A percentile compares a stretch with the other conserved stretches of the same genome.
Evolutionary conservation across 139 green algal genomes (phyloP).

Genomic region (Chlamydomonas sp.): DNA sequence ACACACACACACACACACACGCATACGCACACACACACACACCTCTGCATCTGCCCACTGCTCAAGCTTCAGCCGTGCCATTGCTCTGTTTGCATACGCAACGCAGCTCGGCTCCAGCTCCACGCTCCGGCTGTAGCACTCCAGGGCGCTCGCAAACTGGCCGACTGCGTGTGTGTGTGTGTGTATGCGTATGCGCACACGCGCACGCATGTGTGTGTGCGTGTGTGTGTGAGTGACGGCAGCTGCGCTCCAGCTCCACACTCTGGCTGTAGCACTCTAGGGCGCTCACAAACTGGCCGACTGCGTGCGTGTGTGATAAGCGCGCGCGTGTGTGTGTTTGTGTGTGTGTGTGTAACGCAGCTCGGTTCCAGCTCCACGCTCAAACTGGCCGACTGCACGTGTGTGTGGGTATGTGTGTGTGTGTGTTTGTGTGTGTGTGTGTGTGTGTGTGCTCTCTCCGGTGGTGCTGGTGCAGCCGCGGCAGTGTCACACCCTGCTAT

Average conservation of each 20-base stretch:
- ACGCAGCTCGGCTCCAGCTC: slow-evolving; percentile 35
- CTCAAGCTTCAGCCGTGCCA: slow-evolving; percentile 50
- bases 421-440: too few relatives aligned
- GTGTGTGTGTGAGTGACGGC: slow-evolving; percentile 1
- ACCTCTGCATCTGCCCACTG: slow-evolving; percentile 5
- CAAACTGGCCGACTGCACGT: slow-evolving; percentile 49
- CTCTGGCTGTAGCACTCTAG: slow-evolving; percentile 47
- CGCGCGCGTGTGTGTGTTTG: not conserved
- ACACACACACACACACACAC: not conserved
- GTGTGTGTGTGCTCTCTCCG: too few relatives aligned
- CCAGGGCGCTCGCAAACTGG: slow-evolving; percentile 38
- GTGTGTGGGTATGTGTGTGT: too few relatives aligned
- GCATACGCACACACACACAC: not conserved
- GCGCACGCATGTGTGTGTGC: not conserved
- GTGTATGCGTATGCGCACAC: not conserved
- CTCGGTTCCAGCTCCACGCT: slow-evolving; percentile 41
- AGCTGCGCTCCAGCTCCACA: slow-evolving; percentile 37
- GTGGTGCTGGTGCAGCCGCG: too few relatives aligned
- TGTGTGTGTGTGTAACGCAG: slow-evolving; percentile 10
- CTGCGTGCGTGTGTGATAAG: not conserved
- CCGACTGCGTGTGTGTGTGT: slow-evolving; percentile 9
- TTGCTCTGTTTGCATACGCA: slow-evolving; percentile 62
- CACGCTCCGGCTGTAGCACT: slow-evolving; percentile 52
- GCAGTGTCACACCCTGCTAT: too few relatives aligned
- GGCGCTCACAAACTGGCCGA: slow-evolving; percentile 39